These are phyloP conservation scores for Claviceps humidiphila DNA, from an alignment of 2,329 filamentous ascomycete species.

Conservation along the genomic window DNA sequence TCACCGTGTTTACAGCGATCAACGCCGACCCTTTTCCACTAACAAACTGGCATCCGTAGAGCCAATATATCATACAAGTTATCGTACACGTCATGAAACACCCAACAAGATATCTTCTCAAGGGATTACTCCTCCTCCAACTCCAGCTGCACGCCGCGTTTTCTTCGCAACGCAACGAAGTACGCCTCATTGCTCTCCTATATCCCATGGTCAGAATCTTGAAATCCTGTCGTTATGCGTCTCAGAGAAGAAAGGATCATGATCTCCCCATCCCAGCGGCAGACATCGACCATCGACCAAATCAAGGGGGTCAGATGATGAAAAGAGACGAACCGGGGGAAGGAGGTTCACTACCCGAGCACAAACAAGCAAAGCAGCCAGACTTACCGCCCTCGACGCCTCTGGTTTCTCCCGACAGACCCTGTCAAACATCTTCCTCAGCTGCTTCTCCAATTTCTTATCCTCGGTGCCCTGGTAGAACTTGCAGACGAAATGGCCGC, in stretches of 20 bases:
- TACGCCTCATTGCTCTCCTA: constrained; percentile 57
- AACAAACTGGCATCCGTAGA: neutral
- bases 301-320: neutral
- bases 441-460: constrained; percentile 57
- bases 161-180: constrained; percentile 68
- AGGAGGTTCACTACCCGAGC: too few species aligned
- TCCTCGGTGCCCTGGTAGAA: constrained; percentile 91
- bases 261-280: too few species aligned
- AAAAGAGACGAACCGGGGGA: neutral
- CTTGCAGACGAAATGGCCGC: constrained; percentile 92
- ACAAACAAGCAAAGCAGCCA: neutral
- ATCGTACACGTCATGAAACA: neutral
- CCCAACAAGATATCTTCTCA: neutral
- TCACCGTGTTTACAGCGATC: too few species aligned
- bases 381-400: constrained; percentile 67
- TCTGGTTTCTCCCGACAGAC: constrained; percentile 86
- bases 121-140: neutral
- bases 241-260: too few species aligned
- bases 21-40: neutral
- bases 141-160: constrained; percentile 25
- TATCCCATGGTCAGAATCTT: neutral
- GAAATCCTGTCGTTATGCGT: too few species aligned
- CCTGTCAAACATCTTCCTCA: constrained; percentile 64
- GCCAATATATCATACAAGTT: neutral
- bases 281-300: neutral